A percentile compares a stretch with the other conserved stretches of the same genome.
phyloP scores from a whole-genome alignment of 495 filamentous ascomycete genomes.

The Hapsidospora chrysogenum region DNA sequence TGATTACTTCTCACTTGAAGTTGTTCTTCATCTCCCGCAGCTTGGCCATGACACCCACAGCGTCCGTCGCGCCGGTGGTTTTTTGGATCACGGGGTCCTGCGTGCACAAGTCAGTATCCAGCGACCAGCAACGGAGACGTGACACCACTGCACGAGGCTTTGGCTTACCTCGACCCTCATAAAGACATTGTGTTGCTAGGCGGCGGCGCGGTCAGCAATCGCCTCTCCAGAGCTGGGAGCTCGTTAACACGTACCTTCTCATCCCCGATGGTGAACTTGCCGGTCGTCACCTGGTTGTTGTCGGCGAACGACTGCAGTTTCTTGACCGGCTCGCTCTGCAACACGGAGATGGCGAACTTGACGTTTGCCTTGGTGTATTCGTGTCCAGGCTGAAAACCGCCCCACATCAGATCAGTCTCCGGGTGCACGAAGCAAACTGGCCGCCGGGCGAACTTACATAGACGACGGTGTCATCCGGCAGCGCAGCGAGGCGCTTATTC shows the following conservation, averaged over 20 bases:
- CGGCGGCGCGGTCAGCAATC: conserved; percentile 2
- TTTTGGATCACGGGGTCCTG: conserved; percentile 76
- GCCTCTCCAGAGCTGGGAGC: too few species aligned
- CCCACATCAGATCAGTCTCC: neutral
- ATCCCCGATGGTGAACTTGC: conserved; percentile 92
- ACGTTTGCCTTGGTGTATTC: conserved; percentile 94
- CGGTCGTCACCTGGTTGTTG: conserved; percentile 73
- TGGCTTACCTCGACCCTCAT: conserved; percentile 69
- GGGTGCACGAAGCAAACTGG: neutral
- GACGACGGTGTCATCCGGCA: conserved; percentile 88
- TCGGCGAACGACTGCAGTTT: conserved; percentile 62
- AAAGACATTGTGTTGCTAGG: conserved; percentile 86
- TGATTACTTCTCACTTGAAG: conserved; percentile 56
- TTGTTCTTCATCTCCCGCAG: conserved; percentile 89
- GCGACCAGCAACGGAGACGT: neutral
- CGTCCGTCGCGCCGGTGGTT: conserved; percentile 64
- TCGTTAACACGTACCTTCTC: conserved; percentile 57
- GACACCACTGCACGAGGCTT: too few species aligned
- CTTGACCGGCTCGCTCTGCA: conserved; percentile 57
- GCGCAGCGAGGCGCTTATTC: conserved; percentile 61
- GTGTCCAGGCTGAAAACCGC: conserved; percentile 57
- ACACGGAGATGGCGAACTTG: conserved; percentile 63
- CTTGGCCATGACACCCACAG: conserved; percentile 72
- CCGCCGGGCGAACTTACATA: conserved; percentile 40
- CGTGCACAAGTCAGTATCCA: conserved; percentile 4